Percentiles rank a stretch among this genome's conserved stretches.
These are phyloP conservation scores for Sordariomycetes sp. DNA, from an alignment of 2,329 filamentous ascomycete species.

Conservation along the genomic window DNA sequence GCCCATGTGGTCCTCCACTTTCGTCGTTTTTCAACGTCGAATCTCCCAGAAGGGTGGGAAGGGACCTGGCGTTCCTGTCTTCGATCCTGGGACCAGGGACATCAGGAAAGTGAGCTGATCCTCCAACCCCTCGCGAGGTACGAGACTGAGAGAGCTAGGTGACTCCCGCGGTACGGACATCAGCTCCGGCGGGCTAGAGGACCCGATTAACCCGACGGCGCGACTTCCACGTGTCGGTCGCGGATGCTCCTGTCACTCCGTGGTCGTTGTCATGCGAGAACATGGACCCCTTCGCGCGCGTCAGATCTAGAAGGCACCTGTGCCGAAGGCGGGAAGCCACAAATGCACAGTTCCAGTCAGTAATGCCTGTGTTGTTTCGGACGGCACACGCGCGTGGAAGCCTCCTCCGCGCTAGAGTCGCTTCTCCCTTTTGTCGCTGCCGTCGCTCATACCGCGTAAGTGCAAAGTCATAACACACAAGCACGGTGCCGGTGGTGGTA, in stretches of 20 bases:
- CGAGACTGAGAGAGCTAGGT: not conserved
- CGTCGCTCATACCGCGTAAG: not conserved
- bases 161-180: not conserved
- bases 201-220: not conserved
- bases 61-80: too few species aligned
- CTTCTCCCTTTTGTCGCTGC: not conserved
- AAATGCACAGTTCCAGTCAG: not conserved
- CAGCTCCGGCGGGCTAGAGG: not conserved
- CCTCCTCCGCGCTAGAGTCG: not conserved
- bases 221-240: constrained; percentile 2
- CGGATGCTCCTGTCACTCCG: not conserved
- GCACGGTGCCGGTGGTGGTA: not conserved
- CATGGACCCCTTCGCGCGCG: not conserved
- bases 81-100: not conserved
- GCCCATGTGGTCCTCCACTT: not conserved
- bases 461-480: not conserved
- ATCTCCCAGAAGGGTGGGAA: not conserved
- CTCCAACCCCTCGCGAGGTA: not conserved
- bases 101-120: not conserved
- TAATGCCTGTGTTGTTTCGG: not conserved
- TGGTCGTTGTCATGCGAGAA: constrained; percentile 1
- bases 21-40: not conserved
- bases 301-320: not conserved
- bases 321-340: not conserved
- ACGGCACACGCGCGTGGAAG: not conserved